Base-by-base conservation (phyloP, 345 rosid species). In the Salix exigua region DNA sequence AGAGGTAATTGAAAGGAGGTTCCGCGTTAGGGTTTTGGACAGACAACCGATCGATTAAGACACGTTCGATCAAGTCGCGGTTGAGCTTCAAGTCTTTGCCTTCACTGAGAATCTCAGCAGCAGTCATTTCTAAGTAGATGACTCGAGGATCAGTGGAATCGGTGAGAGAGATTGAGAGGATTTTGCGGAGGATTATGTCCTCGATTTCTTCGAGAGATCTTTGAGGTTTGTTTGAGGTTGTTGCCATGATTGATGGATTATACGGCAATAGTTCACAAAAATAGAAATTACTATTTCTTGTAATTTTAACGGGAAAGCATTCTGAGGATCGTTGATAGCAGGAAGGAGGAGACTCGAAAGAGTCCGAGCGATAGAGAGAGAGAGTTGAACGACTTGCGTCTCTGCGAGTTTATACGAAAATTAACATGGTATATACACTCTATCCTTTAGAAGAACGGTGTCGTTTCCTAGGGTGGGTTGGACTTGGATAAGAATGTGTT, bases 31-130 rank as follows among this genome's bases (percentile, higher is more conserved):
- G 84, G 78, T 87, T 93, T 77, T 82, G 70, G 6, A 96, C 97
- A 61, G 94, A 86, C 60, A 96, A 90, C 62, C 99, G 97, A 82
- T 94, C 98, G 30, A 96, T 84, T 7, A 96, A 76, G 6, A 92
- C 87, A 35, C 97, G 85, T 78, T 96, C 99, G 84, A 92, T 80
- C 62, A 91, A 73, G 81, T 91, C 97, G 40, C 98, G 90, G 48
- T 84, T 86, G 40, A 96, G 92, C 55, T 73, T 82, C 73, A 96
- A 78, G 12, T 86, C 89, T 70, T 79, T 90, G 17, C 97, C 92
- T 86, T 96, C 97, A 82, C 99, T 96, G 78, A 96, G 94, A 82
- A 96, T 82, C 86, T 96, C 99, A 2, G 98, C 97, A 1, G 98
- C 99, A 0, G 97, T 85, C 88, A 90, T 83, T 82, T 91, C 97